Percentiles rank a stretch among this genome's conserved stretches.
phyloP scores from a whole-genome alignment of 257 asterid species.

The Solanum rostratum region DNA sequence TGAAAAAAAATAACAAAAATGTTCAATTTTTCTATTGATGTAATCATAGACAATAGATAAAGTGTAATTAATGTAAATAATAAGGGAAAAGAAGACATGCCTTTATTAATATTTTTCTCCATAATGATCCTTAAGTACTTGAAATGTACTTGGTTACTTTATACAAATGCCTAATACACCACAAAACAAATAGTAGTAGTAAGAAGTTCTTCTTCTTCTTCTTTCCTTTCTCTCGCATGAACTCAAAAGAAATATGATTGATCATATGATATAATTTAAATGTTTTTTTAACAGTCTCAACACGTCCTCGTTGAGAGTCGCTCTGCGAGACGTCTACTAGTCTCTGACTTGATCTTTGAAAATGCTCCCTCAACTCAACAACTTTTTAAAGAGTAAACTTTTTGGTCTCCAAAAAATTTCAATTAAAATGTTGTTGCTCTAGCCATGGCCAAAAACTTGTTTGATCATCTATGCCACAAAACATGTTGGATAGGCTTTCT shows the following conservation, averaged over 20 bases:
- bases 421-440: conserved; percentile 73
- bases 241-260: neutral
- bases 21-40: neutral
- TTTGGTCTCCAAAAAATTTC: neutral
- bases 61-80: neutral
- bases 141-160: conserved; percentile 5
- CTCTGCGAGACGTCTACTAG: too few relatives aligned
- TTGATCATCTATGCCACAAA: conserved; percentile 79
- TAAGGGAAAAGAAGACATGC: neutral
- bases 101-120: conserved; percentile 2
- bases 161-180: neutral
- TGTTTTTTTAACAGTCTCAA: too few relatives aligned
- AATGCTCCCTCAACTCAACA: neutral
- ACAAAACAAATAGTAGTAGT: neutral
- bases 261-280: neutral
- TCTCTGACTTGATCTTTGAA: neutral
- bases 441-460: conserved; percentile 97
- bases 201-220: neutral
- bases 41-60: neutral
- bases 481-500: conserved; percentile 72
- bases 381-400: neutral
- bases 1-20: neutral
- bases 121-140: conserved; percentile 4
- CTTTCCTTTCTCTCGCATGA: neutral
- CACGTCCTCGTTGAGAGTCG: too few relatives aligned